Conservation (phyloP, 148 eudicot species). For the Rheum nobile region DNA sequence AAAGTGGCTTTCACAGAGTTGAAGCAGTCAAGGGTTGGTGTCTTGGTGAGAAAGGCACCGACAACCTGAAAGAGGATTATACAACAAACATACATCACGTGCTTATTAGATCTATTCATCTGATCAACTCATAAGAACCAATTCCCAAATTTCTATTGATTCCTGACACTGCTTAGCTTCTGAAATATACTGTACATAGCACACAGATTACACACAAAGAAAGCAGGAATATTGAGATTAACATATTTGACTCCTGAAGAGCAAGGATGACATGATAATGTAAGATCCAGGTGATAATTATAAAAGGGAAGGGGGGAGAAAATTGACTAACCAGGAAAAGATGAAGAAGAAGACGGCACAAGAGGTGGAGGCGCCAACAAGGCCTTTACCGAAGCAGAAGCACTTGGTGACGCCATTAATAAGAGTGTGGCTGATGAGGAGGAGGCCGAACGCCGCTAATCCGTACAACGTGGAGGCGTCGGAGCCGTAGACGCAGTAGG, state of each 20-base stretch:
- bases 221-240: not conserved
- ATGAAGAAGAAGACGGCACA: constrained; percentile 59
- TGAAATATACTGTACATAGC: not conserved
- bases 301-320: not conserved
- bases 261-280: not conserved
- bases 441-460: constrained; percentile 64
- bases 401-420: constrained; percentile 81
- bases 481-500: constrained; percentile 61
- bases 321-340: constrained; percentile 56
- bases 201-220: not conserved
- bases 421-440: constrained; percentile 59
- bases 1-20: not conserved
- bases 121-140: not conserved
- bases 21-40: not conserved
- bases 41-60: constrained; percentile 5
- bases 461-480: constrained; percentile 93
- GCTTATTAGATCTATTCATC: not conserved
- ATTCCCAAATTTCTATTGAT: not conserved
- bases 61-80: not conserved
- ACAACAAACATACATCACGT: not conserved
- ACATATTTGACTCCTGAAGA: not conserved
- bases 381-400: constrained; percentile 81
- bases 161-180: not conserved
- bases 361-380: constrained; percentile 43
- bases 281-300: not conserved